phyloP scores from a whole-genome alignment of 139 green algal species.

The Tetraselmis striata region DNA sequence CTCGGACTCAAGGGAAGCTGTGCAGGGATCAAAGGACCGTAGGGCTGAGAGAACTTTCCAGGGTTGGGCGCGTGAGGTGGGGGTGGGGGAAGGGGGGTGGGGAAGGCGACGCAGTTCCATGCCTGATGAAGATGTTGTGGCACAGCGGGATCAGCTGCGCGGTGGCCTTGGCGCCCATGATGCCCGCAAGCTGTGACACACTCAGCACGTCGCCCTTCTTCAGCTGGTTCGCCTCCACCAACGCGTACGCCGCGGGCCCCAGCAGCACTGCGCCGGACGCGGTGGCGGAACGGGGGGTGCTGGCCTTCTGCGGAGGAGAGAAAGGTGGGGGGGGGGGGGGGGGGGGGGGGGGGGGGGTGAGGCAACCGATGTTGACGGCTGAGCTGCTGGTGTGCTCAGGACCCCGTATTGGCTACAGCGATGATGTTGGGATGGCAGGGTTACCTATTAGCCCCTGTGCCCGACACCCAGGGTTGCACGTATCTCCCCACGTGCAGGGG shows the following conservation, averaged over 20 bases:
- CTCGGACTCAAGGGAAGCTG: no score
- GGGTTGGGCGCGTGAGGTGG: no score
- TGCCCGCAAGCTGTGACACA: slow-evolving; percentile 80
- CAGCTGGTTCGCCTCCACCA: slow-evolving; percentile 61
- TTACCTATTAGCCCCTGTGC: no score
- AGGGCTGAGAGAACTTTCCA: no score
- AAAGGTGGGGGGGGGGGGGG: neutral
- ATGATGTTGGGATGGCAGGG: no score
- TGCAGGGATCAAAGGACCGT: no score
- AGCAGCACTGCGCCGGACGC: slow-evolving; percentile 66
- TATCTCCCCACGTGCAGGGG: no score
- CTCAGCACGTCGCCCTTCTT: slow-evolving; percentile 86
- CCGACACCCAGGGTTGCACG: no score
- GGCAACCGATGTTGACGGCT: neutral
- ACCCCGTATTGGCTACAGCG: no score
- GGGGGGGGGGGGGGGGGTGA: neutral
- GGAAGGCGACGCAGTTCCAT: no score
- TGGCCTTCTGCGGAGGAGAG: slow-evolving; percentile 33
- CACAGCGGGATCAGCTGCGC: slow-evolving; percentile 80
- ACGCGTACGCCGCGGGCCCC: slow-evolving; percentile 45
- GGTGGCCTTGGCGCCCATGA: slow-evolving; percentile 87
- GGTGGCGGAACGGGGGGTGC: slow-evolving; percentile 42
- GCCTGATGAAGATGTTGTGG: slow-evolving; percentile 66
- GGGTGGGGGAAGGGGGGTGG: no score
- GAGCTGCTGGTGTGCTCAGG: neutral